A percentile compares a stretch with the other conserved stretches of the same genome.
Conservation (phyloP, 257 asterid genomes). For the Solanum paucissectum region DNA sequence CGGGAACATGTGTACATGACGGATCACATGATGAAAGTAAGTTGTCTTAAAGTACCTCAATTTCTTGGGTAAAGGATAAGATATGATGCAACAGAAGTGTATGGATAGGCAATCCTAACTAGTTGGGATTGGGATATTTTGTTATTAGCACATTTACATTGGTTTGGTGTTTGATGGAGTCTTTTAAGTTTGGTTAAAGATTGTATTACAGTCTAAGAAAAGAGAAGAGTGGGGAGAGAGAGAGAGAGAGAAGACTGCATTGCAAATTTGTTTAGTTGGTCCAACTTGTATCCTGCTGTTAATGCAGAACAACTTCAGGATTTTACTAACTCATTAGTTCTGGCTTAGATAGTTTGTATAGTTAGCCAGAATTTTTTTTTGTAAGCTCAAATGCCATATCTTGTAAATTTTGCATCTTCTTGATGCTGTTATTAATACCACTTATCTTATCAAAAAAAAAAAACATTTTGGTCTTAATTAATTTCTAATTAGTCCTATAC, state of each 20-base stretch:
- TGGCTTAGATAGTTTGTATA: too few species aligned
- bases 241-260: too few species aligned
- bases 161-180: not conserved
- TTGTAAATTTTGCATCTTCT: too few species aligned
- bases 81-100: not conserved
- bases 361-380: too few species aligned
- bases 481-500: not conserved
- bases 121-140: not conserved
- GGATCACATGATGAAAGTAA: not conserved
- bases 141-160: not conserved
- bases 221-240: not conserved
- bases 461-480: not conserved
- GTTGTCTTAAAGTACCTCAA: not conserved
- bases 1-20: not conserved
- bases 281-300: too few species aligned
- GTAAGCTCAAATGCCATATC: too few species aligned
- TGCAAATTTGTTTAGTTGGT: too few species aligned
- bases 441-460: too few species aligned
- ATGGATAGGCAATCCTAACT: not conserved
- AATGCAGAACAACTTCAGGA: too few species aligned
- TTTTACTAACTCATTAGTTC: too few species aligned
- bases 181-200: not conserved
- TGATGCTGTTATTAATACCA: too few species aligned
- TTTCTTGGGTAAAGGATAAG: not conserved
- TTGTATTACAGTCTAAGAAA: not conserved